These are phyloP conservation scores for Helianthus tuberosus DNA, from an alignment of 129 eudicot genomes.

Conservation along the genomic window DNA sequence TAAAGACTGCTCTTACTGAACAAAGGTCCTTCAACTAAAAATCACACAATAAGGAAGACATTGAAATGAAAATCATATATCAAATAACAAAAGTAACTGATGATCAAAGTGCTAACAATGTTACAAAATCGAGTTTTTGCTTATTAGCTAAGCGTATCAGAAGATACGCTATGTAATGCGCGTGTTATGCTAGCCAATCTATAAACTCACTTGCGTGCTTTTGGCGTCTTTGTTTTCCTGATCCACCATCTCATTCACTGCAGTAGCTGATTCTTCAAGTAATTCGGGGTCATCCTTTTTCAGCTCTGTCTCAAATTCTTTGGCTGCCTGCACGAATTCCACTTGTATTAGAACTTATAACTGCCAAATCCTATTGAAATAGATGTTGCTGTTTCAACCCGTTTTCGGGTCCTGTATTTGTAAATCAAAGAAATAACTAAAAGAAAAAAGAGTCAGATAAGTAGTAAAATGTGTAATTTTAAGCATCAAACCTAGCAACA, in stretches of 20 bases:
- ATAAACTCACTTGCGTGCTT: slow-evolving; percentile 43
- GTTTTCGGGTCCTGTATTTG: too few relatives aligned
- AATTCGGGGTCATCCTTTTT: slow-evolving; percentile 62
- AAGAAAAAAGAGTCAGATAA: not conserved
- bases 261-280: slow-evolving; percentile 32
- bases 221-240: slow-evolving; percentile 46
- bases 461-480: not conserved
- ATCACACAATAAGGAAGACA: not conserved
- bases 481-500: not conserved
- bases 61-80: not conserved
- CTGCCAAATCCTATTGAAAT: not conserved
- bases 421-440: not conserved
- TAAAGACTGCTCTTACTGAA: not conserved
- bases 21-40: not conserved
- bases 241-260: slow-evolving; percentile 30
- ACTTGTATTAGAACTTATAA: not conserved
- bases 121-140: slow-evolving; percentile 20
- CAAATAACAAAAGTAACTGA: not conserved
- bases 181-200: not conserved
- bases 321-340: slow-evolving; percentile 61
- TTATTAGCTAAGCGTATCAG: not conserved
- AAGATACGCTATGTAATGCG: not conserved
- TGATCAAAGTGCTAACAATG: slow-evolving; percentile 2
- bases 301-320: slow-evolving; percentile 78
- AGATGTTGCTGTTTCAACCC: not conserved